Base-by-base conservation (phyloP, 805 yeast species). In the baker's yeast (Saccharomyces cerevisiae) region DNA sequence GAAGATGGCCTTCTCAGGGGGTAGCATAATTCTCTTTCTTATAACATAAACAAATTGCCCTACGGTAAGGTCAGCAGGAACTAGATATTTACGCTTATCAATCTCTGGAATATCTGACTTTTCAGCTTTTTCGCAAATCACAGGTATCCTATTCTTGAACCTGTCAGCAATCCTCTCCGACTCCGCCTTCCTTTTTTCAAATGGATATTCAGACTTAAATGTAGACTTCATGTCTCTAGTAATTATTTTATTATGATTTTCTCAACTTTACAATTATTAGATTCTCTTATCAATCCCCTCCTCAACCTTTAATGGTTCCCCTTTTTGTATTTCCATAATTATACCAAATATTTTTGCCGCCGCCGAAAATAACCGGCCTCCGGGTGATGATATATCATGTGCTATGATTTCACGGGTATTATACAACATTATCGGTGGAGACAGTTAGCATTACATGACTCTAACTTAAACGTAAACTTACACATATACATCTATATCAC, bases 31-130 rank as follows among this genome's bases (percentile, higher is more conserved):
- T 71, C 99, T 85, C 75, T 92, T 91, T 73, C 99, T 85, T 64
- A 94, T 89, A 57, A 94, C 99, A 68, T 94, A 94, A 48, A 94
- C 99, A 75, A 94, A 92, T 73, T 94, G 99, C 47, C 99, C 99
- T 56, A 94, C 96, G 0, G 97, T 89, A 64, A 94, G 80, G 70
- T 94, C 99, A 28, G 91, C 84, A 6, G 99, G 99, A 10, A 94
- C 99, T 60, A 94, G 79, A 70, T 94, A 94, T 76, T 94, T 94
- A 72, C 96, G 87, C 79, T 94, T 94, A 73, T 94, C 99, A 67
- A 94, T 91, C 61, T 90, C 94, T 49, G 95, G 96, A 59, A 94
- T 87, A 69, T 94, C 97, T 36, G 96, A 85, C 74, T 92, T 92
- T 73, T 91, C 98, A 43, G 91, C 97, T 74, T 91, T 86, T 75